Conservation (phyloP, 1,139 yeast species). For the Protomyces macrosporus region DNA sequence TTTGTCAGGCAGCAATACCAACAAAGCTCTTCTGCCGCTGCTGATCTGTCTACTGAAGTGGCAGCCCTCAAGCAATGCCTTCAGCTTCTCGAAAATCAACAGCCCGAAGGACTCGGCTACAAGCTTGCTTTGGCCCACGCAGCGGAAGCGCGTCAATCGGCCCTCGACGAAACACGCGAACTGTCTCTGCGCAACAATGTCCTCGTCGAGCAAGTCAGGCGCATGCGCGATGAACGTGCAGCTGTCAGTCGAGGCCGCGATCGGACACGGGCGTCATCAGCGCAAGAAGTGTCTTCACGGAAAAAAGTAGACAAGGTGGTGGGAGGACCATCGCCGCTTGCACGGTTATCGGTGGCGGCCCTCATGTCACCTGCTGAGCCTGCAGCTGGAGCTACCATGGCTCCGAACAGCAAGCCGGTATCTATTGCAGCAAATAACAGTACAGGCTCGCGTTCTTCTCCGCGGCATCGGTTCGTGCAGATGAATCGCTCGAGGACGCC, state of each 20-base stretch:
- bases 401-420: background rate
- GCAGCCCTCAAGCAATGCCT: background rate
- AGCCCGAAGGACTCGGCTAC: conserved; percentile 8
- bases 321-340: background rate
- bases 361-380: conserved; percentile 13
- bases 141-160: background rate
- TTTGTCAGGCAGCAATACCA: conserved; percentile 24
- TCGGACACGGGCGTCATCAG: conserved; percentile 12
- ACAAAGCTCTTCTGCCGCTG: conserved; percentile 19
- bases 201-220: conserved; percentile 15
- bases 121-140: conserved; percentile 4
- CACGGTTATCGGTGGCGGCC: conserved; percentile 15
- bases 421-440: background rate
- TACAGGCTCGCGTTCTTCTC: background rate
- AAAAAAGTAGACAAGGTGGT: conserved; percentile 13
- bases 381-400: background rate
- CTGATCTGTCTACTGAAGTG: conserved; percentile 10
- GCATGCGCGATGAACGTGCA: conserved; percentile 13
- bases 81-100: background rate
- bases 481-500: background rate
- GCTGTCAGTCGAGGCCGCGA: conserved; percentile 8
- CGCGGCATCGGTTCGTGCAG: background rate
- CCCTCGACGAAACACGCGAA: conserved; percentile 9
- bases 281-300: conserved; percentile 13
- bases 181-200: conserved; percentile 12